phyloP scores from a whole-genome alignment of 106 monocot species.

The Ottelia alismoides region DNA sequence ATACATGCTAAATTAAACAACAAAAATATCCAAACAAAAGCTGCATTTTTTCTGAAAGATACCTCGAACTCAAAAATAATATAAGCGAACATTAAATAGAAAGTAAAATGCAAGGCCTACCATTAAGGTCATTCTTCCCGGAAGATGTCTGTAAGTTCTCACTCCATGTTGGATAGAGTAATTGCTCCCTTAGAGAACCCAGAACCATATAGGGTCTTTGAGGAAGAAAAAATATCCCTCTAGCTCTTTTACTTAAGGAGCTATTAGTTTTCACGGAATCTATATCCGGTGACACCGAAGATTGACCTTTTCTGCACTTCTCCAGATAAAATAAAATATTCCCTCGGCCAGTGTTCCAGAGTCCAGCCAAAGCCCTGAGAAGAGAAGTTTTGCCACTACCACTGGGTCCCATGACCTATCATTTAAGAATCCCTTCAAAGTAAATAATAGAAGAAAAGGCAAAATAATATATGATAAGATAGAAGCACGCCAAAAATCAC shows the following conservation, averaged over 20 bases:
- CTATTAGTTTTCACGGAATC: constrained; percentile 9
- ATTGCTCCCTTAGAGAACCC: constrained; percentile 75
- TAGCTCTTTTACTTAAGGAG: too few species aligned
- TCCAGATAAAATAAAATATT: constrained; percentile 43
- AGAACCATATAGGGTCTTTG: constrained; percentile 96
- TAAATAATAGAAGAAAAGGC: too few species aligned
- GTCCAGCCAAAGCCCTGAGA: constrained; percentile 88
- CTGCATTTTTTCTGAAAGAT: too few species aligned
- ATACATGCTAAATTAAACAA: too few species aligned
- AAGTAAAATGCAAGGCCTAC: constrained; percentile 18
- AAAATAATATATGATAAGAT: too few species aligned
- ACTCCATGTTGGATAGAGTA: constrained; percentile 94
- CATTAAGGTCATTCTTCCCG: constrained; percentile 8
- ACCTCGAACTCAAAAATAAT: too few species aligned
- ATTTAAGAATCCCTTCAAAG: too few species aligned
- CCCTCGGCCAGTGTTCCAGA: constrained; percentile 75
- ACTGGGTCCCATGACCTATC: constrained; percentile 92
- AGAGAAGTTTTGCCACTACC: constrained; percentile 95
- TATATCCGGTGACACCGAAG: constrained; percentile 9
- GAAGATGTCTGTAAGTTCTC: constrained; percentile 21
- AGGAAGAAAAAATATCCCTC: constrained; percentile 73
- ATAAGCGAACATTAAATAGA: too few species aligned
- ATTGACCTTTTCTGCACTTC: constrained; percentile 9
- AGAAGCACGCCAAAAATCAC: constrained; percentile 21
- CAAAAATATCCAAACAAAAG: too few species aligned